Base-by-base conservation (phyloP, 768 basidiomycete genomes). In the Naganishia antarctica region DNA sequence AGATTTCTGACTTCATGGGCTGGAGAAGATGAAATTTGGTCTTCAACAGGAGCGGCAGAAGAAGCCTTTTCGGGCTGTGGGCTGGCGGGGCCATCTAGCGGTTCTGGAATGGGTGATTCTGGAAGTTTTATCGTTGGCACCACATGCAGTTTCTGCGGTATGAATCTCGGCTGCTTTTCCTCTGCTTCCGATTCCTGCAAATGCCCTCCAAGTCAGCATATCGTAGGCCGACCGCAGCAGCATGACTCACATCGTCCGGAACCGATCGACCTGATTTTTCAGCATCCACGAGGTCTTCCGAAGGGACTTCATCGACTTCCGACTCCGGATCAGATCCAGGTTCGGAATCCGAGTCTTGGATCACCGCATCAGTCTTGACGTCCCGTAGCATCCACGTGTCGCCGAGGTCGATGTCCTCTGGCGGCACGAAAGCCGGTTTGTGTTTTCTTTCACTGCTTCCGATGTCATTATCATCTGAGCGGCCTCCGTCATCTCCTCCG, bases 331-430 rank as follows among this genome's bases (percentile, higher is more conserved):
- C 64, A 0, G 67, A 62, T 28, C 25, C 63, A 3, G 61, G 44
- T 28, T 68, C 71, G 15, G 69, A 66, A 9, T 68, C 67, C 8
- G 67, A 62, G 3, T 48, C 50, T 21, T 62, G 64, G 0, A 31
- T 53, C 11, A 15, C 32, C 1, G 11, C 7, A 29, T 66, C 63
- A 7, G 60, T 32, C 16, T 62, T 58, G 43, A 58, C 57, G 31
- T 58, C 40, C 11, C 63, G 41, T n/a, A 58, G 41, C 5, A 23
- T 47, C 63, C 57, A 59, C 13, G 28, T 29, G 13, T 53, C 57
- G n/a, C 57, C 57, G n/a, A 58, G 32, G 15, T 61, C 37, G 12
- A 60, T 34, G 13, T 66, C 49, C 31, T 60, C 43, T 4, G 60
- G 49, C 57, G 47, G 57, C 18, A 34, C 49, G 25, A 44, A 44